Evolutionary conservation across 169 alveolate species (phyloP).

Genomic region (Plasmodium gallinaceum): DNA sequence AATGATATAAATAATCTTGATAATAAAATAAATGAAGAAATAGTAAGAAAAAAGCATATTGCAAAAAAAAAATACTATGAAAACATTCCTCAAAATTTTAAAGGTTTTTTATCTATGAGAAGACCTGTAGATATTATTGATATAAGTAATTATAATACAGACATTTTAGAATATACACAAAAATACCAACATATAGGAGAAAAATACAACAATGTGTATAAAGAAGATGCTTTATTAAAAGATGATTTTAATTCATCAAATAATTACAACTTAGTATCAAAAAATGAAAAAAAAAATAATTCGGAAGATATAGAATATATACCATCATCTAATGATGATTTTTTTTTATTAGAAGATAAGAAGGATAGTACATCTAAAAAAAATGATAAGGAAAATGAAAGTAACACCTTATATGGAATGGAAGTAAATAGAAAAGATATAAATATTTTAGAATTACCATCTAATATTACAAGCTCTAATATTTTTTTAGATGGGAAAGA

Average conservation of each 20-base stretch:
- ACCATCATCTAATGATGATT: neutral
- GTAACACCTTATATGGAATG: neutral
- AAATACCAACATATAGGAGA: constrained; percentile 7
- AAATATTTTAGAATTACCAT: constrained; percentile 51
- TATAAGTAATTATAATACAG: constrained; percentile 41
- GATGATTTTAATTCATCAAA: neutral
- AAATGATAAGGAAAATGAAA: neutral
- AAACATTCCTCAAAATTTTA: constrained; percentile 48
- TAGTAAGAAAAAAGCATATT: constrained; percentile 47
- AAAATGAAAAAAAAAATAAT: neutral
- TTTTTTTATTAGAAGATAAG: neutral
- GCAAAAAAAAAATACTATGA: constrained; percentile 75
- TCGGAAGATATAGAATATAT: neutral
- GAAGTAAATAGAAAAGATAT: constrained; percentile 19
- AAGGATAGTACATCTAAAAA: neutral
- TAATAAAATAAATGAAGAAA: constrained; percentile 43
- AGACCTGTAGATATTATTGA: constrained; percentile 73
- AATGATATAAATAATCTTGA: constrained; percentile 2
- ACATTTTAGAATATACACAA: constrained; percentile 32
- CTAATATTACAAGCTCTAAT: neutral
- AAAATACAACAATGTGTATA: neutral
- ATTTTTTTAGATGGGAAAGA: constrained; percentile 60
- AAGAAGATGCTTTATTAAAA: neutral
- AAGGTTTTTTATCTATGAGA: constrained; percentile 71
- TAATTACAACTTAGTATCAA: neutral